Conservation (phyloP, 129 eudicot genomes). For the Lactuca saligna region DNA sequence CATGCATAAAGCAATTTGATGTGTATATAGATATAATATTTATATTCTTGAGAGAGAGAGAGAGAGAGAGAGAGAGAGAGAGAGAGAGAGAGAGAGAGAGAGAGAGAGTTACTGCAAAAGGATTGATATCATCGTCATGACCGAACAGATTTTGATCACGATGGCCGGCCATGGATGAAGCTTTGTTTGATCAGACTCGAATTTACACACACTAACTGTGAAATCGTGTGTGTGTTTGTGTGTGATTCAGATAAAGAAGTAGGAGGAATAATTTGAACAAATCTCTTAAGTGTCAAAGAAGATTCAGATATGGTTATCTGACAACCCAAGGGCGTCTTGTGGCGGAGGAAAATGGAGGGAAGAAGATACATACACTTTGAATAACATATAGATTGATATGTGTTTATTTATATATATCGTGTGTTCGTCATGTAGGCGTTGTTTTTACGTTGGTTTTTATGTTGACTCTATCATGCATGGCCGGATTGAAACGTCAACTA, state of each 20-base stretch:
- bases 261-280: neutral
- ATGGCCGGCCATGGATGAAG: constrained; percentile 27
- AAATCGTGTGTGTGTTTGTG: neutral
- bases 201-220: constrained; percentile 4
- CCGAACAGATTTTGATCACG: constrained; percentile 28
- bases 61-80: no score
- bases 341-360: neutral
- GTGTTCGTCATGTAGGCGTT: constrained; percentile 15
- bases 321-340: neutral
- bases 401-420: neutral
- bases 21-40: neutral
- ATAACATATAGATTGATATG: neutral
- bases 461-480: neutral
- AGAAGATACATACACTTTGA: neutral
- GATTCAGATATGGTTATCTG: neutral
- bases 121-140: constrained; percentile 35
- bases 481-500: constrained; percentile 10
- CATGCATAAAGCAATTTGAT: neutral
- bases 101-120: constrained; percentile 15
- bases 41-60: no score
- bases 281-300: neutral
- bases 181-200: neutral
- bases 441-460: constrained; percentile 16
- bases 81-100: neutral
- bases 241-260: neutral